Evolutionary conservation across 306 rosid species (phyloP), one percentile per base, ranked within the genome.

Genomic region (cucumber (Cucumis sativus)): DNA sequence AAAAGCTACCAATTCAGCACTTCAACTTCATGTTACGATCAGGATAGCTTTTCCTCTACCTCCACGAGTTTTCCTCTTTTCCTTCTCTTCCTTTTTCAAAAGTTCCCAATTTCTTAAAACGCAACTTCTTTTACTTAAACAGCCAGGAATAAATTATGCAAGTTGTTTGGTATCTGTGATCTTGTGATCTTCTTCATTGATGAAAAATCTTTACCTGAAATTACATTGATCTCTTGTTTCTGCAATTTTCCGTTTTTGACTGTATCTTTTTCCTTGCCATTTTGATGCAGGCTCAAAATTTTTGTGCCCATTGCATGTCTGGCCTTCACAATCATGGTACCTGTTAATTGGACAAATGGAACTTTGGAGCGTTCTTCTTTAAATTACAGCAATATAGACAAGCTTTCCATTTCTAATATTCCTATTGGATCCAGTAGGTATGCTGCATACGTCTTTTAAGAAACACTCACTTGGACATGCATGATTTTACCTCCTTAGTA

Each of bases 351-450:
- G 97, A 95, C 99, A 77, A 92, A 92, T 78, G 75, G 72, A 71
- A 90, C 97, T 60, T 84, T 95, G 88, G 84, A 89, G 82, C 84
- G 45, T 76, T 89, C 97, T 41, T 89, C 84, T 47, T 76, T 95
- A 81, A 79, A 45, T 54, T 91, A 88, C 78, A 95, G 91, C 77
- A 13, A 88, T 82, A 88, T 95, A 62, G 98, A 95, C 80, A 85
- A 90, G 91, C 97, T 95, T 78, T 95, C 98, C 4, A 90, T 95
- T 80, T 95, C 98, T 81, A 95, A 95, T 70, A 84, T 95, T 75
- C 96, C 97, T n/a, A 14, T 78, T 20, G 95, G 93, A 83, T 95
- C 99, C 51, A 56, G 56, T 64, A 90, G 99, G 99, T 92, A 86
- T 10, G 81, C 66, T 73, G 41, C 41, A 49, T 21, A 71, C 49